phyloP scores from a whole-genome alignment of 257 asterid species.

The Solanum lignicaule region DNA sequence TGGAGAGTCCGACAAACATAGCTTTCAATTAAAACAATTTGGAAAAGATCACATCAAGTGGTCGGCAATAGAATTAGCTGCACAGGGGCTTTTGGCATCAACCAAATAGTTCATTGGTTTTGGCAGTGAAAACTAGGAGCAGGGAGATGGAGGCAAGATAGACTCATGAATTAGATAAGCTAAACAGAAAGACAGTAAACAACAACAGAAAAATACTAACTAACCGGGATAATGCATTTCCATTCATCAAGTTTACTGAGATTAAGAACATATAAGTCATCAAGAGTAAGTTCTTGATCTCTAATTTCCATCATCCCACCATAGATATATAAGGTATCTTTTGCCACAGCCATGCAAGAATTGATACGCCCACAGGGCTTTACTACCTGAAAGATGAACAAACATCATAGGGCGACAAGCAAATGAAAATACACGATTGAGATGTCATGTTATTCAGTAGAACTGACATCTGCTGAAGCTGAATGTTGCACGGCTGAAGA shows the following conservation, averaged over 20 bases:
- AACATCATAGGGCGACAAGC: background rate
- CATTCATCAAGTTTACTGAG: slow-evolving; percentile 96
- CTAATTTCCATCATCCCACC: slow-evolving; percentile 97
- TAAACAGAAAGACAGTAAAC: background rate
- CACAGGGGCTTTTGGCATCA: background rate
- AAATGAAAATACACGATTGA: slow-evolving; percentile 1
- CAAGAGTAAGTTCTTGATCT: slow-evolving; percentile 88
- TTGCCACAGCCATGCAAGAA: slow-evolving; percentile 77
- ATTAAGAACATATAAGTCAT: slow-evolving; percentile 78
- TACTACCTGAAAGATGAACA: slow-evolving; percentile 49
- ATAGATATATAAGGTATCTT: slow-evolving; percentile 74
- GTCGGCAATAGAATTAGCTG: background rate
- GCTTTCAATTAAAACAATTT: background rate
- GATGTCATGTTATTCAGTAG: background rate
- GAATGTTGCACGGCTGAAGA: slow-evolving; percentile 48
- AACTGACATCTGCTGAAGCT: slow-evolving; percentile 62
- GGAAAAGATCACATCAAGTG: background rate
- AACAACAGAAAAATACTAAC: slow-evolving; percentile 13
- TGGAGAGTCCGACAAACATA: background rate
- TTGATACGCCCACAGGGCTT: slow-evolving; percentile 97
- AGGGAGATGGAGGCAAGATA: background rate
- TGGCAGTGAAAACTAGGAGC: background rate
- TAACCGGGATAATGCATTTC: slow-evolving; percentile 84
- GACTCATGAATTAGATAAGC: background rate
- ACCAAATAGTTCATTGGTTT: background rate